Percentiles rank a stretch among this genome's conserved stretches.
Conservation (phyloP, 805 yeast species). For the Kodamaea leandrae region DNA sequence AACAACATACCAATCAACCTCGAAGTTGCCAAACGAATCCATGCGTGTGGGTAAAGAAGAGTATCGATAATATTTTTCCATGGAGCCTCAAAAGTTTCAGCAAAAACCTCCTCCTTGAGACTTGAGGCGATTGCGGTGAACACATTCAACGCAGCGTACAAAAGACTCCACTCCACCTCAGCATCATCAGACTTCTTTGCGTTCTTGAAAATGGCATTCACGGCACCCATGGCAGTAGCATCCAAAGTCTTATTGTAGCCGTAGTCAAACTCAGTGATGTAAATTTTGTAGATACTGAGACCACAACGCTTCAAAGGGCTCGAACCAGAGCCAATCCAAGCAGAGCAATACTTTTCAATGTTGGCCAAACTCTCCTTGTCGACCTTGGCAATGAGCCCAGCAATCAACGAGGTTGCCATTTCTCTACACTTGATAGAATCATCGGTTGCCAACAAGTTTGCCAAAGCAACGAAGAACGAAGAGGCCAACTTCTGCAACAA, state of each 20-base stretch:
- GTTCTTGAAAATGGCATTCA: slow-evolving; percentile 23
- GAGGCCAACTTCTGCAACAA: slow-evolving; percentile 60
- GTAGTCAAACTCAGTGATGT: slow-evolving; percentile 46
- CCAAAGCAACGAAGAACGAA: slow-evolving; percentile 79
- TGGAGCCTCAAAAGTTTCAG: slow-evolving; percentile 27
- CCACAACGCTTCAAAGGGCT: slow-evolving; percentile 65
- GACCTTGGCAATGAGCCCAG: slow-evolving; percentile 52
- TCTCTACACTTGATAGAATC: slow-evolving; percentile 77
- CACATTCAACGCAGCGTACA: slow-evolving; percentile 63
- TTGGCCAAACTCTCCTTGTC: slow-evolving; percentile 30
- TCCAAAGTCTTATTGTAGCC: slow-evolving; percentile 41
- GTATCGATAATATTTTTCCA: slow-evolving; percentile 56
- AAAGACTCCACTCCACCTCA: slow-evolving; percentile 69
- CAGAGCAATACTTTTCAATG: slow-evolving; percentile 42
- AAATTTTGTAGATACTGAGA: slow-evolving; percentile 66
- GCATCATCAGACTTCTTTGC: slow-evolving; percentile 38
- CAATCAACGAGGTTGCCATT: slow-evolving; percentile 66
- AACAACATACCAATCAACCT: slow-evolving; percentile 57
- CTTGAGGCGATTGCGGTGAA: slow-evolving; percentile 43
- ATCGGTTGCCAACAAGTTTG: slow-evolving; percentile 76
- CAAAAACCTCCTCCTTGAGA: slow-evolving; percentile 30
- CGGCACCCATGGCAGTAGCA: slow-evolving; percentile 26
- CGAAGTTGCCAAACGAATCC: slow-evolving; percentile 75
- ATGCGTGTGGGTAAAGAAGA: slow-evolving; percentile 81
- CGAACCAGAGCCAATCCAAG: slow-evolving; percentile 63